phyloP scores from a whole-genome alignment of 148 eudicot species.

The Heliamphora exappendiculata region DNA sequence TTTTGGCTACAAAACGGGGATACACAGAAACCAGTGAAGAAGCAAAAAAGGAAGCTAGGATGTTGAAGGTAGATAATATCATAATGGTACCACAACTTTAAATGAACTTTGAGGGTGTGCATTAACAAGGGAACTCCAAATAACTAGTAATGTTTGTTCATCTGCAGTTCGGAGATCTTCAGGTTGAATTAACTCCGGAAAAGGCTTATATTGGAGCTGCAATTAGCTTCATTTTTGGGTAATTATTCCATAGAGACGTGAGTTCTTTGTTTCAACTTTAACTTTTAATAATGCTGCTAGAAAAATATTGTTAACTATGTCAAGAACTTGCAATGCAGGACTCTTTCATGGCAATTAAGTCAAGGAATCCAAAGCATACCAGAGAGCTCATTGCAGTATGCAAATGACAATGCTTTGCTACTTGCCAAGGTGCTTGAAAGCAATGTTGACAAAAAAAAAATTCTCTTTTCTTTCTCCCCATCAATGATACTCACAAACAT shows the following conservation, averaged over 20 bases:
- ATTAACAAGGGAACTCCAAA: not conserved
- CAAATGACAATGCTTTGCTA: conserved; percentile 78
- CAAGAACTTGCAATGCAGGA: conserved; percentile 31
- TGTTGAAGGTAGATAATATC: conserved; percentile 62
- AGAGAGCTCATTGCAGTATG: conserved; percentile 73
- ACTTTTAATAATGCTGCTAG: not conserved
- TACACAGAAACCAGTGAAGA: conserved; percentile 30
- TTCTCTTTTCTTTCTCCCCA: too few species aligned
- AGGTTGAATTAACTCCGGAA: conserved; percentile 67
- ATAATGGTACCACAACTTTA: not conserved
- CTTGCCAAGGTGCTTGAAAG: conserved; percentile 61
- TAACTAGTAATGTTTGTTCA: conserved; percentile 9
- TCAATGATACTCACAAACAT: not conserved
- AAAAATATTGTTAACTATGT: not conserved
- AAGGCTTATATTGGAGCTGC: conserved; percentile 79
- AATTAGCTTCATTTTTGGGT: conserved; percentile 70
- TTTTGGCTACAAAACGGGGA: conserved; percentile 42
- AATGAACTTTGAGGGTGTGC: not conserved
- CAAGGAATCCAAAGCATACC: conserved; percentile 88
- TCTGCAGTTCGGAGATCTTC: conserved; percentile 91
- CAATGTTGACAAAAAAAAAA: not conserved
- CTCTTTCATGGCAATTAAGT: conserved; percentile 75
- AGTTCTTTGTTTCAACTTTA: conserved; percentile 1
- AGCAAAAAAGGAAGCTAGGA: conserved; percentile 46
- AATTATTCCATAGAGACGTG: conserved; percentile 12